Evolutionary conservation across 768 basidiomycete genomes (phyloP).

Genomic region (Agaricus subrufescens): DNA sequence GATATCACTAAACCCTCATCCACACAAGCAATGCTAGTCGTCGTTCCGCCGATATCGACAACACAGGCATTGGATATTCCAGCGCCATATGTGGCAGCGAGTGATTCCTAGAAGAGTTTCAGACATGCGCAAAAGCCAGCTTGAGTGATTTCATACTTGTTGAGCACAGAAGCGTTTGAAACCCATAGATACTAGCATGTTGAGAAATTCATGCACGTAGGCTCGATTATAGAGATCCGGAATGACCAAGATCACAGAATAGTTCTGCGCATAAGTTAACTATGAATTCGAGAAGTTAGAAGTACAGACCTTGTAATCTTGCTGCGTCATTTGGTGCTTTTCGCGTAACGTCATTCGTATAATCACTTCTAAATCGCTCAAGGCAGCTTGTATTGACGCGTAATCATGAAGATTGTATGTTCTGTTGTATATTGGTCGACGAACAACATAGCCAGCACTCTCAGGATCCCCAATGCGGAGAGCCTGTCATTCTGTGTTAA

Average conservation of each 20-base stretch:
- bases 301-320: conserved; percentile 55
- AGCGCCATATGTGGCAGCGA: conserved; percentile 92
- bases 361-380: conserved; percentile 77
- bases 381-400: conserved; percentile 55
- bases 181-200: conserved; percentile 76
- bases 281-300: not conserved
- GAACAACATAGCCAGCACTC: conserved; percentile 61
- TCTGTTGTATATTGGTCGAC: conserved; percentile 79
- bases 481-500: conserved; percentile 39
- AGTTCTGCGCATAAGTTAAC: conserved; percentile 49
- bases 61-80: conserved; percentile 95
- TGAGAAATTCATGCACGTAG: conserved; percentile 76
- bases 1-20: conserved; percentile 88
- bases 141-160: conserved; percentile 47
- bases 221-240: conserved; percentile 87
- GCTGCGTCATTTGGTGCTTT: conserved; percentile 46
- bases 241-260: conserved; percentile 83
- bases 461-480: conserved; percentile 67
- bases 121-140: not conserved
- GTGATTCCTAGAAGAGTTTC: conserved; percentile 60
- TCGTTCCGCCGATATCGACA: conserved; percentile 86
- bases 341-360: conserved; percentile 58
- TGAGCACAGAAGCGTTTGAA: conserved; percentile 93
- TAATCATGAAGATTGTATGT: conserved; percentile 85
- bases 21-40: conserved; percentile 85